Percentiles rank a stretch among this genome's conserved stretches.
phyloP scores from a whole-genome alignment of 805 yeast species.

The Candida morakotiae region DNA sequence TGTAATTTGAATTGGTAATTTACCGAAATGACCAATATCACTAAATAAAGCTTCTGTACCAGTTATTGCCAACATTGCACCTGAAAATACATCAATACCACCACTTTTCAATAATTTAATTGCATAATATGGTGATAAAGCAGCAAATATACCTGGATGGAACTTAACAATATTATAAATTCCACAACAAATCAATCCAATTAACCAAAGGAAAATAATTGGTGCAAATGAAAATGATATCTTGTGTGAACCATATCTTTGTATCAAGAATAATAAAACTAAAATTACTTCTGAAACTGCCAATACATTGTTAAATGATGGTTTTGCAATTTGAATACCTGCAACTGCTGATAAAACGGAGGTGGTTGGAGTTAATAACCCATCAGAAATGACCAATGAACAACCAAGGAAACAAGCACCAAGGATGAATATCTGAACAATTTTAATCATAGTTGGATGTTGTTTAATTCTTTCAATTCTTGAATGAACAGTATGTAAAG shows the following conservation, averaged over 20 bases:
- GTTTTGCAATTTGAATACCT: constrained; percentile 52
- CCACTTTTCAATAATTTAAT: constrained; percentile 37
- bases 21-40: constrained; percentile 56
- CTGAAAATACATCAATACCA: constrained; percentile 42
- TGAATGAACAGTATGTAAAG: constrained; percentile 12
- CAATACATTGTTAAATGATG: constrained; percentile 40
- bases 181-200: constrained; percentile 43
- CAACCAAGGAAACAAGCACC: constrained; percentile 48
- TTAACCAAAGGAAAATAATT: constrained; percentile 48
- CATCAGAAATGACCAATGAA: constrained; percentile 55
- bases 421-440: constrained; percentile 30
- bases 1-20: constrained; percentile 46
- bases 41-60: constrained; percentile 67
- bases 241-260: constrained; percentile 47
- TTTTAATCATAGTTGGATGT: constrained; percentile 21
- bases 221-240: constrained; percentile 53
- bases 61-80: constrained; percentile 52
- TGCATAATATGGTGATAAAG: constrained; percentile 52
- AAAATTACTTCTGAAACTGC: constrained; percentile 49
- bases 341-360: constrained; percentile 55
- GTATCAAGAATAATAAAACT: constrained; percentile 41
- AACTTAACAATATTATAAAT: constrained; percentile 38
- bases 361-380: constrained; percentile 60
- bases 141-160: constrained; percentile 42
- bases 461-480: constrained; percentile 15